Evolutionary conservation across 257 asterid genomes (phyloP).

Genomic region (Plectranthus barbatus): DNA sequence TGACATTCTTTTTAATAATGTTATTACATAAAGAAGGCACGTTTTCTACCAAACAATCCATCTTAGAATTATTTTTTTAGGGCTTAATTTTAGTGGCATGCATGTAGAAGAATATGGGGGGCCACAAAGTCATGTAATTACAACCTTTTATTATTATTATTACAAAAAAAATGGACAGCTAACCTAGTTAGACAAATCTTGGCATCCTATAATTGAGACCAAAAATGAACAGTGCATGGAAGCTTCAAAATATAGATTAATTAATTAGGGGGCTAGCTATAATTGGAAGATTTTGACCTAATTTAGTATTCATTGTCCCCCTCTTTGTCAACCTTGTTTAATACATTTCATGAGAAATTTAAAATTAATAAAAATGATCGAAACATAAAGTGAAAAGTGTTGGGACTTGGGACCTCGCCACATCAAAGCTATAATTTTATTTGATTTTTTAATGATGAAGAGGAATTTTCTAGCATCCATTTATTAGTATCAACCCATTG

Average conservation of each 20-base stretch:
- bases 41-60: constrained; percentile 22
- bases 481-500: too few relatives aligned
- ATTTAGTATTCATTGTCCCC: background rate
- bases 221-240: constrained; percentile 6
- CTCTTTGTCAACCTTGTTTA: background rate
- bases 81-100: constrained; percentile 9
- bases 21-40: constrained; percentile 8
- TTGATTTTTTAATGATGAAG: too few relatives aligned
- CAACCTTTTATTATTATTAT: too few relatives aligned
- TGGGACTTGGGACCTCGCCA: background rate
- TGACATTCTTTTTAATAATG: background rate
- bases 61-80: background rate
- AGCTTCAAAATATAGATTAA: too few relatives aligned
- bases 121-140: constrained; percentile 26
- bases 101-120: constrained; percentile 24
- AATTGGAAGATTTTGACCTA: constrained; percentile 9
- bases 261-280: constrained; percentile 1
- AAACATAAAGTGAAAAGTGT: constrained; percentile 8
- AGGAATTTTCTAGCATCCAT: too few relatives aligned
- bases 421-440: background rate
- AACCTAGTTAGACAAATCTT: constrained; percentile 11
- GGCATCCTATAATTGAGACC: constrained; percentile 13
- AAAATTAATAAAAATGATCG: constrained; percentile 9
- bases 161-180: constrained; percentile 23
- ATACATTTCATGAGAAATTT: background rate